Evolutionary conservation across 208 protist genomes (phyloP).

Genomic region (Crithidia sp.): DNA sequence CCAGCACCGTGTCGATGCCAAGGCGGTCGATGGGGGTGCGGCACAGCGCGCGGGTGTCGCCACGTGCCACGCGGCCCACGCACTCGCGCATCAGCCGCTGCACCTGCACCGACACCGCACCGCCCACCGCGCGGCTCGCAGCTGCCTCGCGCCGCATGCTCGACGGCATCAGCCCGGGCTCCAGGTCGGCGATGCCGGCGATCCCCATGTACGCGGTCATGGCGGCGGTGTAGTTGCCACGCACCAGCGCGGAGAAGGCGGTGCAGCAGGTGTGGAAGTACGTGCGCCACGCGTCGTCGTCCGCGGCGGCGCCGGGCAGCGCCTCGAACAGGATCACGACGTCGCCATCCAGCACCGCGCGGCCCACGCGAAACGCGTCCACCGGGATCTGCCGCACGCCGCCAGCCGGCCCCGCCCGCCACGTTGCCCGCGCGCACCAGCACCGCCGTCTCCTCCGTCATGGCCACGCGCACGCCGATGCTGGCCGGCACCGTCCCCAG

Average conservation of each 20-base stretch:
- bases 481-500: constrained; percentile 31
- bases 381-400: constrained; percentile 5
- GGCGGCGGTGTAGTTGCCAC: constrained; percentile 39
- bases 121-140: constrained; percentile 5
- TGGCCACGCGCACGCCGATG: constrained; percentile 34
- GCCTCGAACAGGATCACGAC: constrained; percentile 39
- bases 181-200: constrained; percentile 21
- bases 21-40: not conserved
- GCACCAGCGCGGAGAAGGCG: constrained; percentile 44
- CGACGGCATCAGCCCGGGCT: constrained; percentile 20
- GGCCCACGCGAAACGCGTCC: not conserved
- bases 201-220: constrained; percentile 31
- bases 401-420: not conserved
- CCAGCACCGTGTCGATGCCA: constrained; percentile 7
- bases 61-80: not conserved
- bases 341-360: constrained; percentile 11
- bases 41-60: not conserved
- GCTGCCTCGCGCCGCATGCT: constrained; percentile 23
- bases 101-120: constrained; percentile 21
- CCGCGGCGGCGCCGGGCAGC: constrained; percentile 19
- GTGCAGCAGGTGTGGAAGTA: constrained; percentile 26
- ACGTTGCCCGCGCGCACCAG: constrained; percentile 28
- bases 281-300: constrained; percentile 28
- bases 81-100: constrained; percentile 29
- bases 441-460: constrained; percentile 49